Conservation (phyloP, 345 rosid species). For the Populus pruinosa region DNA sequence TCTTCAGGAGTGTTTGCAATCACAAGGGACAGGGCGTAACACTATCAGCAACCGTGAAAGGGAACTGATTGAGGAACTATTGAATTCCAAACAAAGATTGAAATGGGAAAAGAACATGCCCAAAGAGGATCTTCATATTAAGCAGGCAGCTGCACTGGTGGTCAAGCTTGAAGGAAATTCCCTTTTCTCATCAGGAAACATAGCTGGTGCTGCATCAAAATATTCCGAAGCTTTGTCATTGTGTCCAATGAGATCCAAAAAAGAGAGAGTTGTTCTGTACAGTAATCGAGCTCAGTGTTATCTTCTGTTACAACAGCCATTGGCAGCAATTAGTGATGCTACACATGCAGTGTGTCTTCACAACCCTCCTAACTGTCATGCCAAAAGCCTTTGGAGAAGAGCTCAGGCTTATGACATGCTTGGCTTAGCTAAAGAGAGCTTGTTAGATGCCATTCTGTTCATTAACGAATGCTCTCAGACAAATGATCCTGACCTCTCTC, state of each 20-base stretch:
- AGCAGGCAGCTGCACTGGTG: conserved; percentile 90
- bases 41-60: conserved; percentile 50
- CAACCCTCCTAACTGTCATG: conserved; percentile 84
- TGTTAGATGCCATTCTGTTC: conserved; percentile 93
- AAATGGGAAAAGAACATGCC: conserved; percentile 94
- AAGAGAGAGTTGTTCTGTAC: conserved; percentile 90
- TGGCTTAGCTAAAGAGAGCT: conserved; percentile 86
- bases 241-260: conserved; percentile 93
- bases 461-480: conserved; percentile 97
- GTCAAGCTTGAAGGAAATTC: conserved; percentile 99
- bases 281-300: conserved; percentile 97
- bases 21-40: conserved; percentile 48
- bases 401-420: conserved; percentile 98
- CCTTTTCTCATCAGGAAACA: conserved; percentile 89
- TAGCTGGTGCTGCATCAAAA: conserved; percentile 79
- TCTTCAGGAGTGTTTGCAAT: conserved; percentile 76
- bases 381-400: conserved; percentile 97
- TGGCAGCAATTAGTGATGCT: conserved; percentile 90
- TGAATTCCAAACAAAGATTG: conserved; percentile 65
- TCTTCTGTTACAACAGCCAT: conserved; percentile 88
- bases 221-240: conserved; percentile 88
- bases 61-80: conserved; percentile 69
- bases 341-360: conserved; percentile 87
- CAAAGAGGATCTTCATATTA: conserved; percentile 97
- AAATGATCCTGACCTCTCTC: conserved; percentile 83